These are phyloP conservation scores for Tieghemostelium lacteum DNA, from an alignment of 78 protist species.

Conservation along the genomic window DNA sequence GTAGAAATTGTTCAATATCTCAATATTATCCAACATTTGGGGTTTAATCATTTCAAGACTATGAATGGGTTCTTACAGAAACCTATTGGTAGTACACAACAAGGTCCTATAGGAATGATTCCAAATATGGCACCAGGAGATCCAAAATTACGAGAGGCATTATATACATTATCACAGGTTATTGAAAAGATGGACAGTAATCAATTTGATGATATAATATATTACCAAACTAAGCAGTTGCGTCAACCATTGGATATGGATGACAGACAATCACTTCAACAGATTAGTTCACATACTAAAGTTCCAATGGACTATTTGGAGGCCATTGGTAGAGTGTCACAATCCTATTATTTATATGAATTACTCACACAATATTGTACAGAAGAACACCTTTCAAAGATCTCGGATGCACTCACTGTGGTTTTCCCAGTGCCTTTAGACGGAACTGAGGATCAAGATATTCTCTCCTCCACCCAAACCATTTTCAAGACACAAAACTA, in stretches of 20 bases:
- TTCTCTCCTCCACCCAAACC: neutral
- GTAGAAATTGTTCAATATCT: too few relatives aligned
- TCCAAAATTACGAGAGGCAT: neutral
- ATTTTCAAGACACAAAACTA: slow-evolving; percentile 42
- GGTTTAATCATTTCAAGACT: slow-evolving; percentile 32
- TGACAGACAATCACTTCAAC: neutral
- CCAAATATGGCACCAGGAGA: neutral
- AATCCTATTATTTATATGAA: slow-evolving; percentile 25
- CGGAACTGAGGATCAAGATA: neutral
- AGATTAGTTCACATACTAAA: neutral
- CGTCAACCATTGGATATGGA: slow-evolving; percentile 28
- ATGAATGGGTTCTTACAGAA: slow-evolving; percentile 40
- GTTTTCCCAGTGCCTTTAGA: slow-evolving; percentile 44
- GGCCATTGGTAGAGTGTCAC: slow-evolving; percentile 37
- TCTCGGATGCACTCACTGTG: slow-evolving; percentile 46
- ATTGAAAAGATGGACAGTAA: slow-evolving; percentile 26
- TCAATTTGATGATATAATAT: slow-evolving; percentile 28
- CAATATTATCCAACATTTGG: slow-evolving; percentile 62
- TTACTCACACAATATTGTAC: slow-evolving; percentile 10
- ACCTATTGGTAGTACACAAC: neutral
- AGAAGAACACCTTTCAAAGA: slow-evolving; percentile 55
- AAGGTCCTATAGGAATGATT: neutral
- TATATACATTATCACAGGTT: neutral
- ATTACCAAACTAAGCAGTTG: slow-evolving; percentile 12
- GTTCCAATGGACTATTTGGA: slow-evolving; percentile 39